Conservation (phyloP, 2,329 filamentous ascomycete species). For the Phaeomoniella chlamydospora region DNA sequence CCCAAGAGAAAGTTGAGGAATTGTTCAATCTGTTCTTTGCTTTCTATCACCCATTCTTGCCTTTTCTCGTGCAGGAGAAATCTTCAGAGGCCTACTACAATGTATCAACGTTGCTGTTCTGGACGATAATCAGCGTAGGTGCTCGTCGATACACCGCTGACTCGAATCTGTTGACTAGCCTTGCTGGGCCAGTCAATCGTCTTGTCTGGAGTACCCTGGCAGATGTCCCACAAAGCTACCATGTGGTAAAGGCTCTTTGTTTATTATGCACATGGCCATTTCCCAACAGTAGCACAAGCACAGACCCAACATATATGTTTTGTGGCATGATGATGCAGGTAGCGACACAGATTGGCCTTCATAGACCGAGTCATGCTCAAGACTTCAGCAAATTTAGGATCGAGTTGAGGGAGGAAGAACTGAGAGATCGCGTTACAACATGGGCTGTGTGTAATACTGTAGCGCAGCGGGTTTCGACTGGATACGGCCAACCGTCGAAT, state of each 20-base stretch:
- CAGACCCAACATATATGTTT: slow-evolving; percentile 51
- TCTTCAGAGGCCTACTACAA: slow-evolving; percentile 43
- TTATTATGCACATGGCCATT: slow-evolving; percentile 52
- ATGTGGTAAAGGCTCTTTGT: slow-evolving; percentile 49
- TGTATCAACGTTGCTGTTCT: slow-evolving; percentile 50
- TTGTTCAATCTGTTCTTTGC: slow-evolving; percentile 43
- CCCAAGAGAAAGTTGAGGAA: slow-evolving; percentile 26
- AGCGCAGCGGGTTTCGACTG: slow-evolving; percentile 52
- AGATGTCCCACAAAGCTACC: slow-evolving; percentile 48
- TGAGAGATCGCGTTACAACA: slow-evolving; percentile 49
- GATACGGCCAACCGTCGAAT: slow-evolving; percentile 52
- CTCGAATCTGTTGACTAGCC: slow-evolving; percentile 35
- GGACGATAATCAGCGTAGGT: slow-evolving; percentile 50
- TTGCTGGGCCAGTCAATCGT: slow-evolving; percentile 37
- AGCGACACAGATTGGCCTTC: slow-evolving; percentile 52
- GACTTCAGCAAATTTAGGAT: slow-evolving; percentile 35
- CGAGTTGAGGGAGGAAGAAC: slow-evolving; percentile 45
- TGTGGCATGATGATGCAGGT: slow-evolving; percentile 54
- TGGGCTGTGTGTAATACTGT: slow-evolving; percentile 57
- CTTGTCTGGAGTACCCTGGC: slow-evolving; percentile 48
- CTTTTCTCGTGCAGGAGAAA: slow-evolving; percentile 42
- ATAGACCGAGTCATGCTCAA: slow-evolving; percentile 49
- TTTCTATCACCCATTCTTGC: slow-evolving; percentile 49
- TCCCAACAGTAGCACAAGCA: slow-evolving; percentile 47
- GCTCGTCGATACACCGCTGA: slow-evolving; percentile 44